Evolutionary conservation across 2,329 filamentous ascomycete species (phyloP), one percentile per base, ranked within the genome.

Genomic region (Colletotrichum navitas): DNA sequence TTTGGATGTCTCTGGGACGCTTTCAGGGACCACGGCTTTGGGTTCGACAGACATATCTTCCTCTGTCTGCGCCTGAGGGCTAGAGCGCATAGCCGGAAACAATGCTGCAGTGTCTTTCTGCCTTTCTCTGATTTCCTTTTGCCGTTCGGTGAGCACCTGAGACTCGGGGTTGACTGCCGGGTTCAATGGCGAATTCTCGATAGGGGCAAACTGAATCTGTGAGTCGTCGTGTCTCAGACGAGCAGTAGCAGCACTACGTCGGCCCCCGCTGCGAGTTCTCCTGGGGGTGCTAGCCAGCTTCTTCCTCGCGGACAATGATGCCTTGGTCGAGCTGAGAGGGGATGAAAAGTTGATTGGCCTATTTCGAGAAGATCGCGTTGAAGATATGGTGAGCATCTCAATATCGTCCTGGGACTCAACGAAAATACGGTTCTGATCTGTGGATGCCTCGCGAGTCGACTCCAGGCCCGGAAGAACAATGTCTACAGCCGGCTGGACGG

Each of bases 221-320:
- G 94, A 97, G 80, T 97, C 88, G 73, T 97, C 89, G 75, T 97
- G 94, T 43, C 92, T 89, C 36, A 91, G 84, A 71, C 88, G 88
- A 24, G 87, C 84, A 58, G 86, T 88, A 16, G 43, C 64, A 56
- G 71, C 52, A 34, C 55, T 62, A 6, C 68, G 60, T 32, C 60
- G 66, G 18, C 41, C 7, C 52, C 56, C 65, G 10, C 36, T 56
- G 32, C 71, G 73, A 21, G 63, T 65, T 24, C 39, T 71, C 56
- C 51, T 71, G 11, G 79, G 77, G 5, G 77, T 76, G n/a, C 64
- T 68, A 34, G 78, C 73, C 71, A 68, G 60, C 8, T 70, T 76
- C 3, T 72, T 76, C 47, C 75, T 80, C 16, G 69, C 75, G 16
- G 80, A 74, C 41, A 79, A 76, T 4, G 79, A 77, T 4, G 80